These are phyloP conservation scores for Dictyostelium purpureum DNA, from an alignment of 78 protist genomes.

Conservation along the genomic window DNA sequence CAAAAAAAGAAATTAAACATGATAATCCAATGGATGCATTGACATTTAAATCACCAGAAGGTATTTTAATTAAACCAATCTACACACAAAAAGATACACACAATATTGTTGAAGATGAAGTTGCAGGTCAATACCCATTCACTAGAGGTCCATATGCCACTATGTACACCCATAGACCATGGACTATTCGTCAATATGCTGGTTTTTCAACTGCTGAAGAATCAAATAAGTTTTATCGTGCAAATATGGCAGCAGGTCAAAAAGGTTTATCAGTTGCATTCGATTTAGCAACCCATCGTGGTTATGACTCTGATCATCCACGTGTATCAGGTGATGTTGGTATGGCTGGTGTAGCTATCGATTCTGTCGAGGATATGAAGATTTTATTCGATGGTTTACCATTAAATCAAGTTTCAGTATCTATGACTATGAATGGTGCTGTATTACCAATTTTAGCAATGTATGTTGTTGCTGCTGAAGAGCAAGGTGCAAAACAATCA, in stretches of 20 bases:
- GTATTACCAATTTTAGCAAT: constrained; percentile 97
- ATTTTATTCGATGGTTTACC: constrained; percentile 72
- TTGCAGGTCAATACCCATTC: constrained; percentile 96
- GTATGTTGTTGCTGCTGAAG: constrained; percentile 96
- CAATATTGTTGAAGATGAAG: constrained; percentile 44
- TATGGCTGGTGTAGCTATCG: constrained; percentile 99
- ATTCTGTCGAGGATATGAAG: constrained; percentile 97
- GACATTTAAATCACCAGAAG: constrained; percentile 69
- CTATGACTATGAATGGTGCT: constrained; percentile 99
- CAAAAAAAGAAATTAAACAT: constrained; percentile 86
- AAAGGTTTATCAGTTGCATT: constrained; percentile 98
- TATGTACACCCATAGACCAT: constrained; percentile 96
- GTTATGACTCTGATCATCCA: constrained; percentile 97
- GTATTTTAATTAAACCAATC: constrained; percentile 88
- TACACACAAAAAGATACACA: constrained; percentile 83
- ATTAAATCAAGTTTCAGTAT: constrained; percentile 84
- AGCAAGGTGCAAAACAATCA: constrained; percentile 90
- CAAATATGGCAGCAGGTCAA: constrained; percentile 94
- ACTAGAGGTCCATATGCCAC: constrained; percentile 98
- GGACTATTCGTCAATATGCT: constrained; percentile 99
- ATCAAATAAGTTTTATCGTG: constrained; percentile 94
- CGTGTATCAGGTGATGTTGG: constrained; percentile 98
- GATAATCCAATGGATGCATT: constrained; percentile 38
- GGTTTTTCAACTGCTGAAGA: constrained; percentile 98
- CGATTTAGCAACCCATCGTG: constrained; percentile 98